A percentile compares a stretch with the other conserved stretches of the same genome.
These are phyloP conservation scores for Rachicladosporium sp. DNA, from an alignment of 2,329 filamentous ascomycete species.

Conservation along the genomic window DNA sequence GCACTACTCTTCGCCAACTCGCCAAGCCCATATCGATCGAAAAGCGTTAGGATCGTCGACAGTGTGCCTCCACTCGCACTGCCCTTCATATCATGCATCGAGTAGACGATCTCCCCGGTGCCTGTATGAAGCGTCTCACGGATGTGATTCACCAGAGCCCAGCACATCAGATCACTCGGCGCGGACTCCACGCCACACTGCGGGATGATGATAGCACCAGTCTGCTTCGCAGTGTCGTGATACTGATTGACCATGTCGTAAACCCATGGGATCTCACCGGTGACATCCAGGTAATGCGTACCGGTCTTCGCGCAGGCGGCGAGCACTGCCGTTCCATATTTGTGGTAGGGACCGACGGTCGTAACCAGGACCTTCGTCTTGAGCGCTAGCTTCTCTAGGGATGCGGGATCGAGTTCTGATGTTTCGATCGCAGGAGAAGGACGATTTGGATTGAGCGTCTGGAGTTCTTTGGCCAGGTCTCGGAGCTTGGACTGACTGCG, in stretches of 20 bases:
- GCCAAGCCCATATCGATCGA: slow-evolving; percentile 35
- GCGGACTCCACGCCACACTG: slow-evolving; percentile 50
- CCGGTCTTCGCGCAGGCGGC: slow-evolving; percentile 52
- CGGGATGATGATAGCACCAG: slow-evolving; percentile 49
- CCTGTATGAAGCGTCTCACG: slow-evolving; percentile 39
- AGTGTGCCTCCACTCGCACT: slow-evolving; percentile 48
- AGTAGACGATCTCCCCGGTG: slow-evolving; percentile 39
- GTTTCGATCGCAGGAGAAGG: slow-evolving; percentile 50
- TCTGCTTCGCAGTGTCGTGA: slow-evolving; percentile 45
- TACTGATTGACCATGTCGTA: slow-evolving; percentile 50
- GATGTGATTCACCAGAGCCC: slow-evolving; percentile 40
- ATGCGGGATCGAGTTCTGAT: slow-evolving; percentile 35
- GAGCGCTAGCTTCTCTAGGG: slow-evolving; percentile 39
- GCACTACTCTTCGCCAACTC: slow-evolving; percentile 36
- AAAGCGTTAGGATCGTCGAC: slow-evolving; percentile 49
- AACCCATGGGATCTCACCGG: slow-evolving; percentile 54
- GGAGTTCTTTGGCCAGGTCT: slow-evolving; percentile 53
- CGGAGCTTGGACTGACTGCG: slow-evolving; percentile 67
- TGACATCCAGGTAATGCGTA: slow-evolving; percentile 56
- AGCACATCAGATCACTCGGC: slow-evolving; percentile 44
- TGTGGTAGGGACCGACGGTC: slow-evolving; percentile 50
- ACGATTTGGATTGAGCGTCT: slow-evolving; percentile 56
- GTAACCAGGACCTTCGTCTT: slow-evolving; percentile 49
- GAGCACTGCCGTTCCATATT: slow-evolving; percentile 52
- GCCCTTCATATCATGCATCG: slow-evolving; percentile 42